Base-by-base conservation (phyloP, 805 yeast species). In the Starmerella sp. region DNA sequence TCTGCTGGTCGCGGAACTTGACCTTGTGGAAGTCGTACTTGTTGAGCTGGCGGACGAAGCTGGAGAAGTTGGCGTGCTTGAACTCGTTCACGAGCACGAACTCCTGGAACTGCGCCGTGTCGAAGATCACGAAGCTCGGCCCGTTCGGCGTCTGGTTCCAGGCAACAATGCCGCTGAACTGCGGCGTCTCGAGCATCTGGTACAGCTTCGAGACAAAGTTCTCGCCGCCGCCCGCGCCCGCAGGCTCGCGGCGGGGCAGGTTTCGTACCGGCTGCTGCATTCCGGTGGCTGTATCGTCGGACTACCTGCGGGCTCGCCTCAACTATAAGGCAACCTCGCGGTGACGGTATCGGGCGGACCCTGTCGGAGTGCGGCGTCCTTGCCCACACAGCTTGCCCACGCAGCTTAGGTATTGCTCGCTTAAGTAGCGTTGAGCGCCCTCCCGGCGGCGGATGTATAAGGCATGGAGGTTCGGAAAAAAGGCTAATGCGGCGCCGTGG, bases 1-100 rank as follows among this genome's bases (percentile, higher is more conserved):
- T 57, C 36, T 57, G 62, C 4, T 60, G 48, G 49, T 57, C 63
- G 42, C 55, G 78, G 42, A 85, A 75, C 66, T 91, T 86, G 46
- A 93, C 95, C 71, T 93, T 93, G 74, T 93, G 98, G 74, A 93
- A 93, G 70, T 91, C 98, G 67, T 93, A 93, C 70, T 93, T 93
- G 75, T 93, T 93, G 64, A 93, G 75, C 68, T 93, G 98, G 47
- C 98, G 79, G 22, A 91, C 97, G 72, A 91, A 91, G 62, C 90
- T 81, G 38, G 97, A 91, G 71, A 91, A 93, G 71, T 93, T 93
- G 55, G 88, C 80, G 70, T 93, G 98, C 65, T 90, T 91, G 74
- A 93, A 93, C 70, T 91, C 96, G 51, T 82, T 80, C 14, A 97
- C 97, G 50, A 93, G 76, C 13, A 93, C 85, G 51, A 39, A 45